Evolutionary conservation across 306 rosid species (phyloP).

Genomic region (Pueraria montana): DNA sequence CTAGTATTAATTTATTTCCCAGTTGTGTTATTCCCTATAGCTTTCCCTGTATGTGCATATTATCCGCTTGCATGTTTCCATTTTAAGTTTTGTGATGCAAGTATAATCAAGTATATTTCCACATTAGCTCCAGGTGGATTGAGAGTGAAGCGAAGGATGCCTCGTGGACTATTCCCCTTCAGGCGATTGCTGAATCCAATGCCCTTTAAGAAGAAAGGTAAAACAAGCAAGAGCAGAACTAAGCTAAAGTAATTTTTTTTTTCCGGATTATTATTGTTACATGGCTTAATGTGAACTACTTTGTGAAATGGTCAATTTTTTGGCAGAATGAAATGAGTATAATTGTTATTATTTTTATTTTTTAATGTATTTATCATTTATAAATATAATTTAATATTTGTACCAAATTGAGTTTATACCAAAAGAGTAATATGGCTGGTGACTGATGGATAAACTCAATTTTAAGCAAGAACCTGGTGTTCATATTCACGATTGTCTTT

Average conservation of each 20-base stretch:
- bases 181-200: slow-evolving; percentile 59
- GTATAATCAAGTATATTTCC: slow-evolving; percentile 23
- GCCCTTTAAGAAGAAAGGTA: slow-evolving; percentile 69
- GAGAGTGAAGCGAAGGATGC: slow-evolving; percentile 58
- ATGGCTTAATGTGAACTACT: no score
- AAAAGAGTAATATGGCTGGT: no score
- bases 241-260: slow-evolving; percentile 31
- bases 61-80: slow-evolving; percentile 23
- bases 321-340: no score
- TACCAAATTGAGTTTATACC: no score
- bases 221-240: slow-evolving; percentile 53
- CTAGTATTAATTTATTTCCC: slow-evolving; percentile 14
- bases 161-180: slow-evolving; percentile 57
- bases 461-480: no score
- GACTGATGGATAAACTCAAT: no score
- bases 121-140: slow-evolving; percentile 58
- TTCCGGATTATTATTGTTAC: no score
- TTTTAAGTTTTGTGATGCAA: neutral
- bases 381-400: no score
- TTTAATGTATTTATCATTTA: no score
- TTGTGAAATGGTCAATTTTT: no score
- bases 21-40: neutral
- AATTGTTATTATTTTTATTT: no score
- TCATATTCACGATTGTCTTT: no score
- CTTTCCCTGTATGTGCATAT: slow-evolving; percentile 6